Evolutionary conservation across 345 rosid genomes (phyloP).

Genomic region (Erodium maritimum): DNA sequence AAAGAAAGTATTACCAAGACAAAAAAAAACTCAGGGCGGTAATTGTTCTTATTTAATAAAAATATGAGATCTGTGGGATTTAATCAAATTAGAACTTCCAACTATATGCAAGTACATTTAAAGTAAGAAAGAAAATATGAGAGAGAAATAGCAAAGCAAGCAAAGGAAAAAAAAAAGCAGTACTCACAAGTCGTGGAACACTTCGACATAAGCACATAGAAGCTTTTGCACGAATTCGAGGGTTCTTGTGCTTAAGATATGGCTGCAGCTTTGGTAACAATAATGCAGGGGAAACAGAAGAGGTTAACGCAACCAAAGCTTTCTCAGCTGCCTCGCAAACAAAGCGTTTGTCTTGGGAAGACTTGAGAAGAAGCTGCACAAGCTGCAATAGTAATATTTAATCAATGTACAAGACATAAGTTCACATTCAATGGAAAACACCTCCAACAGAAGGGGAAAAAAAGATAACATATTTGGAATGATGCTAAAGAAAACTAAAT

Average conservation of each 20-base stretch:
- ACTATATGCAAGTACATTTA: background rate
- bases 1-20: background rate
- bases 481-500: background rate
- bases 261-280: constrained; percentile 75
- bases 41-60: background rate
- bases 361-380: constrained; percentile 80
- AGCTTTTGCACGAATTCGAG: constrained; percentile 88
- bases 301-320: constrained; percentile 70
- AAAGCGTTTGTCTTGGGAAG: constrained; percentile 92
- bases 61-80: background rate
- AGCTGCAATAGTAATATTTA: constrained; percentile 40
- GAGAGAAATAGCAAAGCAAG: constrained; percentile 1
- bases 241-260: constrained; percentile 68
- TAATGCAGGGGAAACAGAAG: constrained; percentile 46
- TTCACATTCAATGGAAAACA: background rate
- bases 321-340: constrained; percentile 94
- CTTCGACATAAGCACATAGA: constrained; percentile 73
- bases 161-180: background rate
- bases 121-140: background rate
- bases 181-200: constrained; percentile 66
- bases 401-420: constrained; percentile 6
- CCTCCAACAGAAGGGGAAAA: constrained; percentile 2
- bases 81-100: background rate
- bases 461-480: too few species aligned
- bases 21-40: background rate